Percentiles rank a stretch among this genome's conserved stretches.
Evolutionary conservation across 345 rosid genomes (phyloP).

Genomic region (Eucalyptus curtisii): DNA sequence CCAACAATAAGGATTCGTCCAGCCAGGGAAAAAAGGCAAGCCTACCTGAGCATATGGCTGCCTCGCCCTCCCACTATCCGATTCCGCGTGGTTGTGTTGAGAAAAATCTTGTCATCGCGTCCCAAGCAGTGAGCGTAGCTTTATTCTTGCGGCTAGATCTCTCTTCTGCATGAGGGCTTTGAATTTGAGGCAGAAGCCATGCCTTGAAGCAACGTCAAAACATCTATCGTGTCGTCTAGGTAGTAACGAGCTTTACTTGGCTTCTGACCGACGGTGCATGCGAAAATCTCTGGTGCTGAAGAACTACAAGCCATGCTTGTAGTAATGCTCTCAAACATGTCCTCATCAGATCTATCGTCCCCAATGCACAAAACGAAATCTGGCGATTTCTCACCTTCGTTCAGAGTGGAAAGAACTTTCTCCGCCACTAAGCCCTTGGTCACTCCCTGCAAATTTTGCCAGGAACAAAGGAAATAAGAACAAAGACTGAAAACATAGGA

Average conservation of each 20-base stretch:
- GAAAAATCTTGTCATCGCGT: neutral
- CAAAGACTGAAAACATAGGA: neutral
- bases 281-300: constrained; percentile 29
- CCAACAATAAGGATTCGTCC: neutral
- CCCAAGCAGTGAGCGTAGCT: neutral
- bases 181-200: constrained; percentile 12
- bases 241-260: constrained; percentile 60
- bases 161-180: constrained; percentile 1
- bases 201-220: constrained; percentile 23
- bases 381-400: constrained; percentile 17
- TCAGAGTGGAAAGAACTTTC: constrained; percentile 27
- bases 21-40: neutral
- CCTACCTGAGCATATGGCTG: neutral
- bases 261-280: constrained; percentile 54
- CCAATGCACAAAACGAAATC: constrained; percentile 53
- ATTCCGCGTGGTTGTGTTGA: neutral
- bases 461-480: neutral
- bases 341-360: constrained; percentile 60
- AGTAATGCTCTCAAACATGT: constrained; percentile 47
- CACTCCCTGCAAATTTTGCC: constrained; percentile 28
- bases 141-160: neutral
- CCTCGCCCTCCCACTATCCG: neutral
- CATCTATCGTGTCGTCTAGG: constrained; percentile 32
- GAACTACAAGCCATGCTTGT: constrained; percentile 6
- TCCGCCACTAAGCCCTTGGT: constrained; percentile 38